Conservation (phyloP, 768 basidiomycete species). For the Boletus speciosus region DNA sequence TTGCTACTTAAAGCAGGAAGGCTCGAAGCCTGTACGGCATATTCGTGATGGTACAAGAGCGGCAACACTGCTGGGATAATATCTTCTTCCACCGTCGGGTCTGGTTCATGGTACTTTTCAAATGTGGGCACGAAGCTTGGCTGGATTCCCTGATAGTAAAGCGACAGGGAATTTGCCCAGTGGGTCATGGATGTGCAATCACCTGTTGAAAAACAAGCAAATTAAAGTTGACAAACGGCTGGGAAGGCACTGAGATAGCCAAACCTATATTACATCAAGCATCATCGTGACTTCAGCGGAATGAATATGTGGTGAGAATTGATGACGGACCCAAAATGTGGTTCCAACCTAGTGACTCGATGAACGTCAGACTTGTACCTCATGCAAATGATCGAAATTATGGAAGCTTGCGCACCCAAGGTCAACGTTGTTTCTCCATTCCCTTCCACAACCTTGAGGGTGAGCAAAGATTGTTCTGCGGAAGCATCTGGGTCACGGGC, state of each 20-base stretch:
- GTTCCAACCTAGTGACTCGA: not conserved
- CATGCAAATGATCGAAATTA: not conserved
- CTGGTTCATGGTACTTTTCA: conserved; percentile 2
- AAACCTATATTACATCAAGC: not conserved
- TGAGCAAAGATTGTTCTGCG: not conserved
- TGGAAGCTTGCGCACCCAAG: not conserved
- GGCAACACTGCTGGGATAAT: not conserved
- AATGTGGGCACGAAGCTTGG: not conserved
- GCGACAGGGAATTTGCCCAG: not conserved
- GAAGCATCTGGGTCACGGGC: not conserved
- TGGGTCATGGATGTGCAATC: conserved; percentile 5
- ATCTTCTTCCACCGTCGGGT: not conserved
- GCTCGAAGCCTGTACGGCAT: not conserved
- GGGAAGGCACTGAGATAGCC: no score
- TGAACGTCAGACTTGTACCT: not conserved
- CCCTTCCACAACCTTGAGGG: conserved; percentile 2
- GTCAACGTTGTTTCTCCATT: conserved; percentile 3
- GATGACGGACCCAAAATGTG: conserved; percentile 2
- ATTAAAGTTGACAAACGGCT: not conserved
- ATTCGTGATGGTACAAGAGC: conserved; percentile 1
- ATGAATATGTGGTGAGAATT: not conserved
- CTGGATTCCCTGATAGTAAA: not conserved
- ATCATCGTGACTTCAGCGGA: not conserved
- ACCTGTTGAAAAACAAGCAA: not conserved
- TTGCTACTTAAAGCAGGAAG: not conserved